These are phyloP conservation scores for Cicer cuneatum DNA, from an alignment of 306 rosid genomes.

Conservation along the genomic window DNA sequence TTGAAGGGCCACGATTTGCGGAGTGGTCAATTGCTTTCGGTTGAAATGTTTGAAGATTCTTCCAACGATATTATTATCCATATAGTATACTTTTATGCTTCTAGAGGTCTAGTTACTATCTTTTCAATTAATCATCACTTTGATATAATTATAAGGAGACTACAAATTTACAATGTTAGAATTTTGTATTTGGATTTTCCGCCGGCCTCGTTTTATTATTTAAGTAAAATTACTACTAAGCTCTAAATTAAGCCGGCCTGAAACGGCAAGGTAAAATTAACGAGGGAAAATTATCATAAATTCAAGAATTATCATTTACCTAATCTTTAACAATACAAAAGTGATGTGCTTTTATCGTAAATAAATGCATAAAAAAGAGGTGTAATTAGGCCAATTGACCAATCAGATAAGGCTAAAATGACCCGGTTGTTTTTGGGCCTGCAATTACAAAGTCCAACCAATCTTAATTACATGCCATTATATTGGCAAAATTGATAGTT, in stretches of 20 bases:
- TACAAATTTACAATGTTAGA: background rate
- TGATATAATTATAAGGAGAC: background rate
- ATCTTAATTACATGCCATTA: no score
- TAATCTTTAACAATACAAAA: no score
- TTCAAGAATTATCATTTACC: no score
- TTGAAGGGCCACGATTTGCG: conserved; percentile 37
- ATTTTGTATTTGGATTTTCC: background rate
- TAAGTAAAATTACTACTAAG: background rate
- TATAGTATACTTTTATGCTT: no score
- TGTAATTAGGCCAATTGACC: no score
- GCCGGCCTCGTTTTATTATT: background rate
- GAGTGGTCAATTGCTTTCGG: conserved; percentile 47
- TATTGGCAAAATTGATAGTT: no score
- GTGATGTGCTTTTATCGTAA: no score
- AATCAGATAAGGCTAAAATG: no score
- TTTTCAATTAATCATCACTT: background rate
- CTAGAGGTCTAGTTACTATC: background rate
- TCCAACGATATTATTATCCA: background rate
- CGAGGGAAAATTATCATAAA: background rate
- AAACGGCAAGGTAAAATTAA: conserved; percentile 7
- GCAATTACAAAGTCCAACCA: no score
- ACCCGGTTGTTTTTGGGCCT: no score
- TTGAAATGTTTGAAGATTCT: conserved; percentile 43
- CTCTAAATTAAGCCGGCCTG: background rate
- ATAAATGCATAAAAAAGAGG: no score